phyloP scores from a whole-genome alignment of 2,329 filamentous ascomycete genomes.

The Orbilia oligospora region DNA sequence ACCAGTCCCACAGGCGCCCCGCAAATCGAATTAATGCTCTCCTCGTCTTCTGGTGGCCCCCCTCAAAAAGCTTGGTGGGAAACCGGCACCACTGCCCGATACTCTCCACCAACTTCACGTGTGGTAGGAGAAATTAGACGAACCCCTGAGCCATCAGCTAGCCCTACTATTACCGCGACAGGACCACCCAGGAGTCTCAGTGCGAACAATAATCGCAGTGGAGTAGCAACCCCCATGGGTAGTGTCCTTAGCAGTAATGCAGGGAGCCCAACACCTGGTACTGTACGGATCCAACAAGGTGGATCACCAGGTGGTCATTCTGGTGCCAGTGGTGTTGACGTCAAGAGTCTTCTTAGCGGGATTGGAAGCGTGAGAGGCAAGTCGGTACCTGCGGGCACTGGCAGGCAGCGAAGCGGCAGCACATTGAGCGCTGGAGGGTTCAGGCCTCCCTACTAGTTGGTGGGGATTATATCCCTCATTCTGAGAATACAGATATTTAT shows the following conservation, averaged over 20 bases:
- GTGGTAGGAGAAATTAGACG: constrained; percentile 18
- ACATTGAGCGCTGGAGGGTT: constrained; percentile 53
- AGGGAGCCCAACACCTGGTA: constrained; percentile 40
- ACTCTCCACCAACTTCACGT: constrained; percentile 38
- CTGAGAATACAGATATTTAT: not conserved
- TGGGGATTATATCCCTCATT: not conserved
- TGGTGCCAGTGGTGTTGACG: constrained; percentile 18
- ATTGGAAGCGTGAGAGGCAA: constrained; percentile 57
- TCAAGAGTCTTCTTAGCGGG: constrained; percentile 53
- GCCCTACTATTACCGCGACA: constrained; percentile 37
- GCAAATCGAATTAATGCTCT: constrained; percentile 43
- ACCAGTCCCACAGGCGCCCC: constrained; percentile 53
- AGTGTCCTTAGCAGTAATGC: constrained; percentile 48
- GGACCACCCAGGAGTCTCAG: constrained; percentile 37
- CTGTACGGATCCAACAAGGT: constrained; percentile 27
- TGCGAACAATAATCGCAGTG: constrained; percentile 42
- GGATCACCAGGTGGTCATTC: constrained; percentile 30
- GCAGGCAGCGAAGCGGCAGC: constrained; percentile 50
- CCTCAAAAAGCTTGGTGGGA: constrained; percentile 59
- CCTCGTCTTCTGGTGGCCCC: constrained; percentile 13
- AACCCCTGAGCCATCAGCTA: constrained; percentile 48
- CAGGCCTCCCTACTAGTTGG: constrained; percentile 45
- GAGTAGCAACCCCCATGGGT: constrained; percentile 35
- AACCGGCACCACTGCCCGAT: constrained; percentile 28
- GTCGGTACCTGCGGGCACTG: not conserved